A percentile compares a stretch with the other conserved stretches of the same genome.
Conservation (phyloP, 106 monocot genomes). For the Acanthochlamys bracteata region DNA sequence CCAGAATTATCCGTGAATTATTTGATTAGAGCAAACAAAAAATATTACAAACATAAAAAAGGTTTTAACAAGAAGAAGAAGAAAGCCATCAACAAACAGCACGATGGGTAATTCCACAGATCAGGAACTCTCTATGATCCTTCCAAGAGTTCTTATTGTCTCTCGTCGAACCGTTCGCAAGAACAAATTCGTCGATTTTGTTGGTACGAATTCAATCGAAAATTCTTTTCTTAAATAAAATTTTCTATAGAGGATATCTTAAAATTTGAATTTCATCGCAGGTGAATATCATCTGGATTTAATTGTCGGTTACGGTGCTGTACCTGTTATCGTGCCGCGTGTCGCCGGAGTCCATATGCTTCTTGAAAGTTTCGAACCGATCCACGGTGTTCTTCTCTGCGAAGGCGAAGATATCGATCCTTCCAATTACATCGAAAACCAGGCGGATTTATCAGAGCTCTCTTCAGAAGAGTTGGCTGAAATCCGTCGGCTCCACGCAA, state of each 20-base stretch:
- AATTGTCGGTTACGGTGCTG: constrained; percentile 78
- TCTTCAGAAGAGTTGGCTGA: constrained; percentile 57
- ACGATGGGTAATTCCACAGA: no score
- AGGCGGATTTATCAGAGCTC: constrained; percentile 23
- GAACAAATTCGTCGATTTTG: constrained; percentile 99
- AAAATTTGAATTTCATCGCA: constrained; percentile 9
- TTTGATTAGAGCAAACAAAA: no score
- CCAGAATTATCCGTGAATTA: no score
- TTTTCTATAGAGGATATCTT: background rate
- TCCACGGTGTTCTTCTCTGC: constrained; percentile 93
- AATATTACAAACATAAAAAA: no score
- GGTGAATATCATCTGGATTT: constrained; percentile 94
- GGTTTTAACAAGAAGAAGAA: no score
- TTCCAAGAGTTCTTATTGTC: constrained; percentile 88
- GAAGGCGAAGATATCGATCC: constrained; percentile 97
- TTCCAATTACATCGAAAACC: constrained; percentile 32
- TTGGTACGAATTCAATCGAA: constrained; percentile 28
- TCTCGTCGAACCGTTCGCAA: constrained; percentile 84
- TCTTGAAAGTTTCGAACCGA: constrained; percentile 87
- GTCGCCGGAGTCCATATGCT: constrained; percentile 81
- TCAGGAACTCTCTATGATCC: constrained; percentile 44
- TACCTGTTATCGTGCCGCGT: constrained; percentile 83
- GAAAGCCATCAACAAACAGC: no score
- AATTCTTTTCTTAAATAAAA: background rate
- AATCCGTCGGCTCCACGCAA: constrained; percentile 52